Conservation (phyloP, 257 asterid genomes). For the Apocynum venetum region DNA sequence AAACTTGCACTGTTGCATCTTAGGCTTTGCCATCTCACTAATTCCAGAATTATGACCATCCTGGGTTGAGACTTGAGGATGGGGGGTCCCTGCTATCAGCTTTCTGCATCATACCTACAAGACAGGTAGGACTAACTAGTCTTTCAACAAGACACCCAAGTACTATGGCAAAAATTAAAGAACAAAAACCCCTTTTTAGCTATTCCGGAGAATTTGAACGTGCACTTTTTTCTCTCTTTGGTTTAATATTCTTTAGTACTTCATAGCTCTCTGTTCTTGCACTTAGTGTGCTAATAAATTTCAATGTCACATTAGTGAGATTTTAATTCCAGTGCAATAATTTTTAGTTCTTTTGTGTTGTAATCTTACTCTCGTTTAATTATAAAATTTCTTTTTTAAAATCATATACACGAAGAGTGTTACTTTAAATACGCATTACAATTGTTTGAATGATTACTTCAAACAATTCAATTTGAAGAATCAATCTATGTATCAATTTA, state of each 20-base stretch:
- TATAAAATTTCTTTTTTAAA: background rate
- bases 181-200: slow-evolving; percentile 2
- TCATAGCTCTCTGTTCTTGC: slow-evolving; percentile 23
- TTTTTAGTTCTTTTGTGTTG: background rate
- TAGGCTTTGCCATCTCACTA: slow-evolving; percentile 7
- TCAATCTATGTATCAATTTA: too few species aligned
- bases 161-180: background rate
- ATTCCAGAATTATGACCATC: background rate
- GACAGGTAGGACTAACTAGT: slow-evolving; percentile 37
- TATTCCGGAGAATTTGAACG: slow-evolving; percentile 43
- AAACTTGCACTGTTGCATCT: background rate
- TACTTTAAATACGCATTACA: too few species aligned
- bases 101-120: slow-evolving; percentile 40
- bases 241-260: background rate
- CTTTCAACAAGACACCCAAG: background rate
- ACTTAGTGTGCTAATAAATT: too few species aligned
- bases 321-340: too few species aligned
- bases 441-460: too few species aligned
- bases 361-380: background rate
- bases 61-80: background rate
- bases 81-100: slow-evolving; percentile 36
- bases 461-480: background rate
- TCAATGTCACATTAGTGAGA: background rate
- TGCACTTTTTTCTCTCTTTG: slow-evolving; percentile 22
- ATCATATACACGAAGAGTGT: too few species aligned